Evolutionary conservation across 108 stramenopile species (phyloP).

Genomic region (Cyclotella atomus): DNA sequence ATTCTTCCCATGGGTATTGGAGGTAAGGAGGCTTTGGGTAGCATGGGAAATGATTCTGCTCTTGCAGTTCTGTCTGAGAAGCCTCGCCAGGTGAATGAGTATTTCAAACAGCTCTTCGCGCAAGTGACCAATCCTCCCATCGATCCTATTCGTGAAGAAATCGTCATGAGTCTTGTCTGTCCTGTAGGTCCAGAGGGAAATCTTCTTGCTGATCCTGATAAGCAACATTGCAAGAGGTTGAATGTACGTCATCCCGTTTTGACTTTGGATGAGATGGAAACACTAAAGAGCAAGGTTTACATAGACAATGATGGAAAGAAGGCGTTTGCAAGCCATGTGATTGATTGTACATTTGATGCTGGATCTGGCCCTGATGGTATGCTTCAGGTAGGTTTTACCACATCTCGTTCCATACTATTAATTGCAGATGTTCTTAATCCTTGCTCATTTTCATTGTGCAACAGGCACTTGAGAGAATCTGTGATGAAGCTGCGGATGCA

Average conservation of each 20-base stretch:
- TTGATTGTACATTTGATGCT: conserved; percentile 92
- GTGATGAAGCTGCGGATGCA: conserved; percentile 91
- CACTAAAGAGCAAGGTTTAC: conserved; percentile 86
- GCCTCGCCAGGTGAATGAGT: conserved; percentile 93
- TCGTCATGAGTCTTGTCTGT: conserved; percentile 97
- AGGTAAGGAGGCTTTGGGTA: conserved; percentile 95
- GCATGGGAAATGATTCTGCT: conserved; percentile 98
- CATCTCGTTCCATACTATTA: neutral
- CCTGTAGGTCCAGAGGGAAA: conserved; percentile 96
- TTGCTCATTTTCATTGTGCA: neutral
- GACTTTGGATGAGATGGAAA: conserved; percentile 92
- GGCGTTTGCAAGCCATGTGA: conserved; percentile 80
- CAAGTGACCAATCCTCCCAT: conserved; percentile 99
- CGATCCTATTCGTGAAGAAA: conserved; percentile 97
- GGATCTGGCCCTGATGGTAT: conserved; percentile 91
- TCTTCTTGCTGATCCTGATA: conserved; percentile 75
- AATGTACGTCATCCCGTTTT: conserved; percentile 92
- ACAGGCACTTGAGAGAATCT: conserved; percentile 93
- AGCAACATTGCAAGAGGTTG: conserved; percentile 84
- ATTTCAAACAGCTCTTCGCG: conserved; percentile 99
- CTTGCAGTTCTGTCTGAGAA: conserved; percentile 94
- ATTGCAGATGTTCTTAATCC: too few relatives aligned
- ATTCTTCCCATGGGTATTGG: conserved; percentile 92
- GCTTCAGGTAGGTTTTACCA: conserved; percentile 68
- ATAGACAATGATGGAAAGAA: conserved; percentile 62